Evolutionary conservation across 441 rosid genomes (phyloP).

Genomic region (Corymbia citriodora): DNA sequence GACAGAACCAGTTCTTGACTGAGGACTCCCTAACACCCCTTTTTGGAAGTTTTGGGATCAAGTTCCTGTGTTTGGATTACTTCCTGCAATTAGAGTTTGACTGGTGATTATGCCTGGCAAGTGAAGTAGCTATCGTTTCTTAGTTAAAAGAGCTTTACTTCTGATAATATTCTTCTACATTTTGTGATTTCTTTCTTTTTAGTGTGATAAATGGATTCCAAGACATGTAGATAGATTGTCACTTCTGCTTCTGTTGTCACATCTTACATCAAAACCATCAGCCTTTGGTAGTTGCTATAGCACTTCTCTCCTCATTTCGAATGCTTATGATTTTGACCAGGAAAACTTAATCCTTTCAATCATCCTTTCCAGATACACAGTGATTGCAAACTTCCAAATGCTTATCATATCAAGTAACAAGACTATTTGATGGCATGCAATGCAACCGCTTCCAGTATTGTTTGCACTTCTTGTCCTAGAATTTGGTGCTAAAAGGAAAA

Average conservation of each 20-base stretch:
- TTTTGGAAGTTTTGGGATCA: not conserved
- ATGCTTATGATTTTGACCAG: not conserved
- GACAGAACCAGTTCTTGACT: not conserved
- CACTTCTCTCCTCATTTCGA: not conserved
- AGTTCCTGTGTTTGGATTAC: not conserved
- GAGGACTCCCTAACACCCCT: not conserved
- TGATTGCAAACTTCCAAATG: no score
- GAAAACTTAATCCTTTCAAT: not conserved
- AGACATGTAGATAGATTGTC: not conserved
- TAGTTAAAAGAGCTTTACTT: not conserved
- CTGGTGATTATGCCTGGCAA: not conserved
- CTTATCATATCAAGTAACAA: not conserved
- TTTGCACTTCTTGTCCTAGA: not conserved
- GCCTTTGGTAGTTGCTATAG: not conserved
- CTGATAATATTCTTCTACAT: not conserved
- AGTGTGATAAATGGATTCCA: not conserved
- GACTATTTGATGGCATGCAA: not conserved
- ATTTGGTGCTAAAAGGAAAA: not conserved
- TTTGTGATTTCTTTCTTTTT: not conserved
- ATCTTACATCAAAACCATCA: not conserved
- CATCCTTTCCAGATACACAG: no score
- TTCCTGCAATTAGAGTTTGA: no score
- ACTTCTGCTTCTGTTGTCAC: not conserved
- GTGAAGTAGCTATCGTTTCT: not conserved
- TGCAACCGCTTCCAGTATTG: not conserved